These are phyloP conservation scores for Pseudoturritis turrita DNA, from an alignment of 345 rosid genomes.

Conservation along the genomic window DNA sequence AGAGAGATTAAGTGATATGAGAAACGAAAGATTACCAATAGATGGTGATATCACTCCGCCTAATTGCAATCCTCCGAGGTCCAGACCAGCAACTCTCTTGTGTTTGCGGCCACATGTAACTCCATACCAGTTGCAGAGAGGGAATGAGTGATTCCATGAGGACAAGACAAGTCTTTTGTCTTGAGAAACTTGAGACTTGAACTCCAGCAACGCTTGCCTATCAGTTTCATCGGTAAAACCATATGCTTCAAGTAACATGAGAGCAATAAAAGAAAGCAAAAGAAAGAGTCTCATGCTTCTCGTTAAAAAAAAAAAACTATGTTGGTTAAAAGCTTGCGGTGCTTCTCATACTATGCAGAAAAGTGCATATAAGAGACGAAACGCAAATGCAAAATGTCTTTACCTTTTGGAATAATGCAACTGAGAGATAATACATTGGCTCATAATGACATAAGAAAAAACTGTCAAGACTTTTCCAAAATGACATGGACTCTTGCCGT, in stretches of 20 bases:
- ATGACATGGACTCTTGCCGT: not conserved
- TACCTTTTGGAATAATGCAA: not conserved
- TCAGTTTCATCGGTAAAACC: constrained; percentile 3
- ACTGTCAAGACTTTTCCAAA: not conserved
- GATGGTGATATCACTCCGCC: constrained; percentile 22
- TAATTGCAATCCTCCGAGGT: not conserved
- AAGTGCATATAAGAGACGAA: not conserved
- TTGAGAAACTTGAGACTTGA: constrained; percentile 12
- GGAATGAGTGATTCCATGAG: constrained; percentile 34
- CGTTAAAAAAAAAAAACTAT: not conserved
- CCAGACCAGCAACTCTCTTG: constrained; percentile 10
- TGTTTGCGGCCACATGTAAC: constrained; percentile 22
- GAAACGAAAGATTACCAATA: constrained; percentile 18
- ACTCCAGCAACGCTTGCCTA: constrained; percentile 8
- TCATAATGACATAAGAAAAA: not conserved
- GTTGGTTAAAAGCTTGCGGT: not conserved
- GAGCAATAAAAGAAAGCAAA: not conserved
- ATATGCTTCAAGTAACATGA: constrained; percentile 7
- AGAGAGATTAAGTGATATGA: not conserved
- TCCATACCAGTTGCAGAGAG: constrained; percentile 31
- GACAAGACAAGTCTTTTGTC: not conserved
- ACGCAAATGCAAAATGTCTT: too few relatives aligned
- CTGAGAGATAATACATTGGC: not conserved
- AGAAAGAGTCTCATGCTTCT: not conserved
- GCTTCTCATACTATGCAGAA: not conserved